Base-by-base conservation (phyloP, 768 basidiomycete species). In the Termitomyces heimii region DNA sequence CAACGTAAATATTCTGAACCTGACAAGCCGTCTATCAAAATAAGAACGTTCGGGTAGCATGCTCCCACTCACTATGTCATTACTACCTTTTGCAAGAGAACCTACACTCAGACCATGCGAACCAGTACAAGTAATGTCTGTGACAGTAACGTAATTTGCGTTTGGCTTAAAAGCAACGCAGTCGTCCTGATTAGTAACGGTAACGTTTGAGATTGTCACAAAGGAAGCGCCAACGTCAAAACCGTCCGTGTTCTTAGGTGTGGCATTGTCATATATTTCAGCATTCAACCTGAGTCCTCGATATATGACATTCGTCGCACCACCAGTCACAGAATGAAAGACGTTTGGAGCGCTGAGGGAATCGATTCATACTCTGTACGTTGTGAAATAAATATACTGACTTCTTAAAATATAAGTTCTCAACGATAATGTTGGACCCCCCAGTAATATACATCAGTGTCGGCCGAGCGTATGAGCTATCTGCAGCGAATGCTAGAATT, bases 81-180 rank as follows among this genome's bases (percentile, higher is more conserved):
- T 52, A 52, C 62, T 43, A 55, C 57, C 54, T 45, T 50, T 59
- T 42, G 29, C 70, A 56, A 59, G 63, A 49, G 67, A 68, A 16
- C 70, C 70, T 8, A 71, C 68, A 7, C 68, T 69, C 13, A 71
- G 63, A 22, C 70, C 69, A 55, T 69, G 70, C 14, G 69, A 70
- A 28, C 69, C 70, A 53, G 48, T 66, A 54, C 70, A 71, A 39
- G 67, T 71, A 26, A 71, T 69, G 24, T 66, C 64, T 22, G 61
- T 67, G 9, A 68, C 67, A 0, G 60, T 59, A 0, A 66, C 68
- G 34, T 65, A 69, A 56, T 70, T 67, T 13, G 66, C 64, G 5
- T 68, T 68, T 2, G 67, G 56, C 55, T 71, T 70, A 57, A 71
- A 64, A 3, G 66, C 69, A n/a, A 71, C 66, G 43, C 70, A 71